phyloP scores from a whole-genome alignment of 352 stramenopile genomes.

The Globisporangium spinosum region DNA sequence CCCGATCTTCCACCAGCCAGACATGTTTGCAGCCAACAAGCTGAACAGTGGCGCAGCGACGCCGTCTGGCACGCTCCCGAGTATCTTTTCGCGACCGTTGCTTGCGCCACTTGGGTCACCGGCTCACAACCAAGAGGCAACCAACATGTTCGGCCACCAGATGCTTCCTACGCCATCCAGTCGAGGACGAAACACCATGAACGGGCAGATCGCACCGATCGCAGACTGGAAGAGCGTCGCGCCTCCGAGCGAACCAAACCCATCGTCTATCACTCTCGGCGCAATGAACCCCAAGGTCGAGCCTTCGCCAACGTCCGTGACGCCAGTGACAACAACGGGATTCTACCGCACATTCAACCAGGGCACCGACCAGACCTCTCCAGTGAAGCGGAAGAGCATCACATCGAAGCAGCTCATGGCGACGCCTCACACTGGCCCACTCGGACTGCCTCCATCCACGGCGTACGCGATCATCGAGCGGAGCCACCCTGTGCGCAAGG shows the following conservation, averaged over 20 bases:
- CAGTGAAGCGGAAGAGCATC: constrained; percentile 77
- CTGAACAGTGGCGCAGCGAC: constrained; percentile 13
- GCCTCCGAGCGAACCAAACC: background rate
- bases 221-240: constrained; percentile 18
- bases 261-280: constrained; percentile 6
- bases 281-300: constrained; percentile 18
- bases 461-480: constrained; percentile 21
- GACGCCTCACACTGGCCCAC: constrained; percentile 29
- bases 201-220: background rate
- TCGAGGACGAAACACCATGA: background rate
- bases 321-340: constrained; percentile 23
- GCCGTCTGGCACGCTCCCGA: constrained; percentile 34
- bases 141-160: constrained; percentile 7
- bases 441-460: constrained; percentile 14
- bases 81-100: constrained; percentile 42
- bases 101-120: constrained; percentile 38
- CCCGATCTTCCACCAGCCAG: constrained; percentile 35
- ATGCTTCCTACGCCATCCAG: constrained; percentile 16
- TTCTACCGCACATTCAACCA: constrained; percentile 38
- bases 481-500: constrained; percentile 48
- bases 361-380: constrained; percentile 37
- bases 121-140: background rate
- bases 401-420: constrained; percentile 67
- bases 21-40: constrained; percentile 25
- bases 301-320: constrained; percentile 38